These are phyloP conservation scores for Dactylorhiza incarnata DNA, from an alignment of 106 monocot species.

Conservation along the genomic window DNA sequence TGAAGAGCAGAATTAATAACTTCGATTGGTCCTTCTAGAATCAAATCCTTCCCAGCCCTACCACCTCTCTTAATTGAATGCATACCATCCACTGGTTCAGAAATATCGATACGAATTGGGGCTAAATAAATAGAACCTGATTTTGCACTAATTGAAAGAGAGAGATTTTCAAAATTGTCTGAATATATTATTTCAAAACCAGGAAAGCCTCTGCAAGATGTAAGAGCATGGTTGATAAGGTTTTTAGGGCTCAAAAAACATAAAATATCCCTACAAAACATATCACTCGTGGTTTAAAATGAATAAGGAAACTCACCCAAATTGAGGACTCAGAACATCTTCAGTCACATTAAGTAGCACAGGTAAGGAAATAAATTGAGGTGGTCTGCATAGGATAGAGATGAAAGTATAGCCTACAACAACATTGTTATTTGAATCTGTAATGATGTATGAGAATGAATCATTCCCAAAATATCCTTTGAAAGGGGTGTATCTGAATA, in stretches of 20 bases:
- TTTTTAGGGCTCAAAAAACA: neutral
- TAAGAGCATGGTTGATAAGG: neutral
- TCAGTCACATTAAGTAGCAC: conserved; percentile 45
- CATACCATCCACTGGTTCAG: conserved; percentile 23
- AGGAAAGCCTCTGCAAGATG: conserved; percentile 56
- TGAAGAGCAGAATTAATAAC: conserved; percentile 60
- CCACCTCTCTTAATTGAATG: conserved; percentile 40
- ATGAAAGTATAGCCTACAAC: conserved; percentile 43
- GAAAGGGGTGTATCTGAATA: conserved; percentile 77
- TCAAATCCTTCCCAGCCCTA: conserved; percentile 39
- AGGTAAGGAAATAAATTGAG: conserved; percentile 85
- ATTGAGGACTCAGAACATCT: conserved; percentile 61
- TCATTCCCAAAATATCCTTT: conserved; percentile 87
- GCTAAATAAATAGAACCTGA: conserved; percentile 65
- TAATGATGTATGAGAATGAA: conserved; percentile 64
- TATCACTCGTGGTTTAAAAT: neutral
- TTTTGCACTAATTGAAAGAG: conserved; percentile 55
- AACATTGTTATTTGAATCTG: conserved; percentile 56
- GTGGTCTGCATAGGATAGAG: conserved; percentile 71
- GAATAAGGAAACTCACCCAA: conserved; percentile 46
- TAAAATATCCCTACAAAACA: neutral
- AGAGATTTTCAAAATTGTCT: conserved; percentile 53
- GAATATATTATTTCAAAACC: conserved; percentile 77
- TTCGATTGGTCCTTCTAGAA: conserved; percentile 45
- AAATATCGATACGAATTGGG: conserved; percentile 49